Conservation (phyloP, 768 basidiomycete genomes). For the Lanmaoa rubissima region DNA sequence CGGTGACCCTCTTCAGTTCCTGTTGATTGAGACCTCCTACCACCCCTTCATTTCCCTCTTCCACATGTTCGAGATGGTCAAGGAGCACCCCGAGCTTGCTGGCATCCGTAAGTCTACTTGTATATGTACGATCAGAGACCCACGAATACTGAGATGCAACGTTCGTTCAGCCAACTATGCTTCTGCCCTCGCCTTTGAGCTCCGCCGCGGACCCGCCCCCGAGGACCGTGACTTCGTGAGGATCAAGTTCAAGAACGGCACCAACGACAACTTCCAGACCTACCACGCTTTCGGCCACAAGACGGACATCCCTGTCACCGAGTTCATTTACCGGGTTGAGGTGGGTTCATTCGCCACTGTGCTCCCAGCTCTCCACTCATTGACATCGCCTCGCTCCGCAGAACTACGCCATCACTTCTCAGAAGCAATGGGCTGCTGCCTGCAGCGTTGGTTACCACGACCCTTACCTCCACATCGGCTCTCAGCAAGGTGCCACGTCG, state of each 20-base stretch:
- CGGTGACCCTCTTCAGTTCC: conserved; percentile 75
- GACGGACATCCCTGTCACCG: conserved; percentile 76
- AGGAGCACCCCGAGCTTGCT: conserved; percentile 55
- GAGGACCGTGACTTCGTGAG: conserved; percentile 80
- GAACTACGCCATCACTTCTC: conserved; percentile 46
- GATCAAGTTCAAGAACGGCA: conserved; percentile 85
- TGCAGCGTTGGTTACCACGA: conserved; percentile 36
- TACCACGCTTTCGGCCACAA: conserved; percentile 74
- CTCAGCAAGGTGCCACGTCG: conserved; percentile 31
- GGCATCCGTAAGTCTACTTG: conserved; percentile 57
- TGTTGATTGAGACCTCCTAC: conserved; percentile 79
- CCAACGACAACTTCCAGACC: conserved; percentile 57
- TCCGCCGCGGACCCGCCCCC: conserved; percentile 71
- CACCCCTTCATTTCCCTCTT: conserved; percentile 90
- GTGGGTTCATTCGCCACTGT: conserved; percentile 36
- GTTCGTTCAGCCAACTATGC: conserved; percentile 61
- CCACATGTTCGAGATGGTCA: conserved; percentile 65
- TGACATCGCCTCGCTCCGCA: conserved; percentile 14
- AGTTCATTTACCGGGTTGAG: conserved; percentile 82
- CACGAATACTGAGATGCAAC: conserved; percentile 10
- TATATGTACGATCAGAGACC: neutral
- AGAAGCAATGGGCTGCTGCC: conserved; percentile 43
- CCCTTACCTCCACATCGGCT: conserved; percentile 32
- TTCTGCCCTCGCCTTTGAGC: conserved; percentile 74
- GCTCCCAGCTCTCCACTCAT: neutral